These are phyloP conservation scores for Hamamelis virginiana DNA, from an alignment of 164 flowering plant genomes.

Conservation along the genomic window DNA sequence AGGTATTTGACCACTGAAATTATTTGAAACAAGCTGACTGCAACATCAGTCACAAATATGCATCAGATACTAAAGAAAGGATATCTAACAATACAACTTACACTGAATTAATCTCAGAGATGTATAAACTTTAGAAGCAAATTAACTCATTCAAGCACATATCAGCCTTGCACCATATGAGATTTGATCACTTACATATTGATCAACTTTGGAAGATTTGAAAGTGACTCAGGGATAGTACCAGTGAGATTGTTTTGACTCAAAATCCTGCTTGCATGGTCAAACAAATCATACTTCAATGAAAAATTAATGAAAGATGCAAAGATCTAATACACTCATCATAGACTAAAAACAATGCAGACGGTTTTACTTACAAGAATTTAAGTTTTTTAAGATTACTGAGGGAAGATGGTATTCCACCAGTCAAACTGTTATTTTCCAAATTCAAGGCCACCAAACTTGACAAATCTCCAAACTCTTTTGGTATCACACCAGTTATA, in stretches of 20 bases:
- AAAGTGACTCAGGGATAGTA: conserved; percentile 61
- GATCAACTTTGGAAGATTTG: conserved; percentile 50
- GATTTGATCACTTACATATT: conserved; percentile 53
- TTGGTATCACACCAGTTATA: conserved; percentile 81
- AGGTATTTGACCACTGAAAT: conserved; percentile 73
- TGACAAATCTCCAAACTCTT: conserved; percentile 71
- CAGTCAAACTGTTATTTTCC: conserved; percentile 64
- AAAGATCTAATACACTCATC: background rate
- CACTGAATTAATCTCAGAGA: background rate
- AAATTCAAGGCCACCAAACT: conserved; percentile 67
- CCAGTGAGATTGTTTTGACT: conserved; percentile 76
- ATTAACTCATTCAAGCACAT: background rate
- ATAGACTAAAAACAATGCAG: background rate
- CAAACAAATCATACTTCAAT: conserved; percentile 10
- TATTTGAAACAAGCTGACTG: conserved; percentile 80
- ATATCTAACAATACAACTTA: background rate
- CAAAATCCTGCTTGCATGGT: conserved; percentile 52
- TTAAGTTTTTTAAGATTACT: conserved; percentile 77
- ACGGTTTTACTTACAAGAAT: conserved; percentile 59
- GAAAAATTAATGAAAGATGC: background rate
- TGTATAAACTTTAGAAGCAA: background rate
- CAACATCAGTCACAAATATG: conserved; percentile 14
- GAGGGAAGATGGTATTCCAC: conserved; percentile 79
- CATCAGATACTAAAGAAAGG: conserved; percentile 1
- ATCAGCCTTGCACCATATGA: background rate